A percentile compares a stretch with the other conserved stretches of the same genome.
These are phyloP conservation scores for Ambrosiella cleistominuta DNA, from an alignment of 2,329 filamentous ascomycete genomes.

Conservation along the genomic window DNA sequence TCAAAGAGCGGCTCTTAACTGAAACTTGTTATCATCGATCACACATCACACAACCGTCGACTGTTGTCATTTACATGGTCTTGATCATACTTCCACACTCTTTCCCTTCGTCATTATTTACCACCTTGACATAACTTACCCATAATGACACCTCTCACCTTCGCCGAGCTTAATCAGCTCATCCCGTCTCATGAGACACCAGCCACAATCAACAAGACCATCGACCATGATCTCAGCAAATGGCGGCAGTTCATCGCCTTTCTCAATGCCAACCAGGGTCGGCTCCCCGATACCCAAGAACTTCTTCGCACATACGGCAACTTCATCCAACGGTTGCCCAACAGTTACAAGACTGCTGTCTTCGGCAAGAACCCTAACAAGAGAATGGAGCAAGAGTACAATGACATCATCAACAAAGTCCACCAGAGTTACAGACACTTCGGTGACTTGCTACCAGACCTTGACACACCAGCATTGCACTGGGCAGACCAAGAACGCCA, in stretches of 20 bases:
- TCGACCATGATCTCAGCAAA: neutral
- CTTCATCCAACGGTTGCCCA: slow-evolving; percentile 5
- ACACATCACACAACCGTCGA: neutral
- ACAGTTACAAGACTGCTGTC: neutral
- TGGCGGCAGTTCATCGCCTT: neutral
- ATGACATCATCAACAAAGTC: slow-evolving; percentile 16
- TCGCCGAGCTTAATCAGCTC: neutral
- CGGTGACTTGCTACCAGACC: slow-evolving; percentile 20
- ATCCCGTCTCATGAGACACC: neutral
- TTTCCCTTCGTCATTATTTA: neutral
- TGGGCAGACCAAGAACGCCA: slow-evolving; percentile 15
- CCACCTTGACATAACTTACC: neutral
- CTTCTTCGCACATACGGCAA: slow-evolving; percentile 9
- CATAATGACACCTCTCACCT: neutral
- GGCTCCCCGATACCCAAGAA: slow-evolving; percentile 1
- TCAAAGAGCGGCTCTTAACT: too few relatives aligned
- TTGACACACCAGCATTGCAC: slow-evolving; percentile 18
- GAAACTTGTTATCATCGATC: too few relatives aligned
- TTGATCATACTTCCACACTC: neutral
- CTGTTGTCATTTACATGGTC: neutral
- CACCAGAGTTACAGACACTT: slow-evolving; percentile 23
- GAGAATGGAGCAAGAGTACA: neutral
- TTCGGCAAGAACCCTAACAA: neutral
- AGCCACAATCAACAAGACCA: neutral
- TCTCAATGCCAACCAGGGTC: neutral